Percentiles rank a stretch among this genome's conserved stretches.
Conservation (phyloP, 768 basidiomycete genomes). For the Lentinula detonsa region DNA sequence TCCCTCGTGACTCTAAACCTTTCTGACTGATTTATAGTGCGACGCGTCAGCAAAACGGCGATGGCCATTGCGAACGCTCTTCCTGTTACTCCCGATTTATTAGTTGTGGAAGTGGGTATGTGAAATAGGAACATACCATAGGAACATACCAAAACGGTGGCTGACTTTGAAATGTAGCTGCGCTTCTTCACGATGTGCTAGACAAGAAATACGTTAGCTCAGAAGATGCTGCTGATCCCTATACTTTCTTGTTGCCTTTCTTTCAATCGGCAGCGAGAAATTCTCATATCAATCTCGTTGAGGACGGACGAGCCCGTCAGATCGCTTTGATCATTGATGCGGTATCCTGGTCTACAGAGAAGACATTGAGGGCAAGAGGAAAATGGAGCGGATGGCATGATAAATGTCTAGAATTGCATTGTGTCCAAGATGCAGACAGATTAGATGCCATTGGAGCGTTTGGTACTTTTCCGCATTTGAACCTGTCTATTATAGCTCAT, state of each 20-base stretch:
- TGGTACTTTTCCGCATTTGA: conserved; percentile 41
- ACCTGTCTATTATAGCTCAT: neutral
- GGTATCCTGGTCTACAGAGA: conserved; percentile 85
- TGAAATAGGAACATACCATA: neutral
- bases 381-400: conserved; percentile 63
- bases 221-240: conserved; percentile 52
- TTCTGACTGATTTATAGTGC: conserved; percentile 38
- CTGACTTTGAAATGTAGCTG: conserved; percentile 32
- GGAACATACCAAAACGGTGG: too few species aligned
- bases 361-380: conserved; percentile 49
- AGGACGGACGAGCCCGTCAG: conserved; percentile 50
- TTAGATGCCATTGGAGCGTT: conserved; percentile 81
- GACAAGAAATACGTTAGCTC: conserved; percentile 79
- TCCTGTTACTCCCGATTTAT: conserved; percentile 51
- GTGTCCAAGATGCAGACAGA: conserved; percentile 75
- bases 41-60: conserved; percentile 77
- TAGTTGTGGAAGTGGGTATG: conserved; percentile 67
- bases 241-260: conserved; percentile 62
- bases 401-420: conserved; percentile 70
- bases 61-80: conserved; percentile 54
- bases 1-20: neutral
- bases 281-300: conserved; percentile 48
- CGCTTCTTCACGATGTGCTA: conserved; percentile 84
- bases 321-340: conserved; percentile 65
- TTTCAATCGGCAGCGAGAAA: conserved; percentile 40